Base-by-base conservation (phyloP, 805 yeast species). In the Nakazawaea holstii region DNA sequence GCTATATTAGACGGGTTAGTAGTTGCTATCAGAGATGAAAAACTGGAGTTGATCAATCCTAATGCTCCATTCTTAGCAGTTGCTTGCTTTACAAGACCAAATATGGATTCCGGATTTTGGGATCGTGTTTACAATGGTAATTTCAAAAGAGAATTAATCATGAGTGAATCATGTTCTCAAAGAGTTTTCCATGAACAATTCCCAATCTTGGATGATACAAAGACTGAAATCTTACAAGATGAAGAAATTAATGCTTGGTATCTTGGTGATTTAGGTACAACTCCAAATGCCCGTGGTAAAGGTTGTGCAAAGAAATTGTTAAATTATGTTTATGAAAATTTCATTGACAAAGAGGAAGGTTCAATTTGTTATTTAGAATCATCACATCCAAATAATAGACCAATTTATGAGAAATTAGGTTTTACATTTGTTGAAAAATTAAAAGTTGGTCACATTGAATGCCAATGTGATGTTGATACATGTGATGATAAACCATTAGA, bases 201-300 rank as follows among this genome's bases (percentile, higher is more conserved):
- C 52, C 72, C 74, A 32, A 65, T 71, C 43, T 68, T 79, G 53
- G 69, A 65, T 31, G 61, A 70, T 31, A 72, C 70, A 45, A 69
- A 78, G 51, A 59, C 64, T 40, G 67, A 68, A 15, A 74, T 74
- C 13, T 60, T 80, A 44, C 69, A 71, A 24, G 68, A 68, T 4
- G 64, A 66, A 14, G 62, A 59, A 41, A 62, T 61, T 39, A 58
- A 66, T 38, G 61, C 77, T 45, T 80, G 84, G 84, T 80, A 80
- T 58, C 66, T 80, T 52, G 69, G 75, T 40, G 84, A 80, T 58
- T 67, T 80, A 45, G 84, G 84, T 37, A 77, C 80, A 24, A 65
- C 76, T 39, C 81, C 82, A 7, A 59, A 70, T 36, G 80, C 80
- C 64, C 67, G 80, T 57, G 84, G 85, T 45, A 76, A 75, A 55